These are phyloP conservation scores for Pythium phragmitis DNA, from an alignment of 352 stramenopile species.

Conservation along the genomic window DNA sequence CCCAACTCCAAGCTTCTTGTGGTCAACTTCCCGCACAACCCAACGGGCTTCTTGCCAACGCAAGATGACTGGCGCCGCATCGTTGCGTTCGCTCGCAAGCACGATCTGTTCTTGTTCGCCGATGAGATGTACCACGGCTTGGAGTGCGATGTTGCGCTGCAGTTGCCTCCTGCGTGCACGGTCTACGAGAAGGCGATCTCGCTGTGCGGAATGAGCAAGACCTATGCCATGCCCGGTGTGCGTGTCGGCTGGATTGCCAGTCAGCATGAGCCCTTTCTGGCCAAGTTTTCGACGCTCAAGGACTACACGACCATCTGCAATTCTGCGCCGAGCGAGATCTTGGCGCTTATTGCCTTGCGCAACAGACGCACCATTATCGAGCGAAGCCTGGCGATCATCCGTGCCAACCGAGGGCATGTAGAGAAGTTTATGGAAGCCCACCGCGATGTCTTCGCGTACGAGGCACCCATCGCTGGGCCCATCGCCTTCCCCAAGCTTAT, in stretches of 20 bases:
- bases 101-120: slow-evolving; percentile 52
- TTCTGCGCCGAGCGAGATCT: slow-evolving; percentile 51
- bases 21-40: slow-evolving; percentile 81
- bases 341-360: slow-evolving; percentile 55
- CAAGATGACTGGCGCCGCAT: slow-evolving; percentile 40
- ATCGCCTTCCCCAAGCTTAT: slow-evolving; percentile 42
- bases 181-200: slow-evolving; percentile 54
- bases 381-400: slow-evolving; percentile 35
- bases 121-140: slow-evolving; percentile 72
- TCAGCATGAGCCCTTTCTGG: slow-evolving; percentile 35
- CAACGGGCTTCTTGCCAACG: slow-evolving; percentile 47
- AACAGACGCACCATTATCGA: slow-evolving; percentile 30
- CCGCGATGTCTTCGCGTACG: slow-evolving; percentile 37
- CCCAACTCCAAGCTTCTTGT: slow-evolving; percentile 60
- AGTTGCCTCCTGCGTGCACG: slow-evolving; percentile 31
- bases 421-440: slow-evolving; percentile 39
- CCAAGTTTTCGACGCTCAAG: slow-evolving; percentile 45
- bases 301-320: slow-evolving; percentile 78
- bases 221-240: slow-evolving; percentile 45
- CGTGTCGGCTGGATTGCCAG: slow-evolving; percentile 61
- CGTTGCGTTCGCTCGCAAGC: slow-evolving; percentile 35
- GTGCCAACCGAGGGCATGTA: slow-evolving; percentile 22
- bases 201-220: slow-evolving; percentile 62
- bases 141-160: slow-evolving; percentile 28
- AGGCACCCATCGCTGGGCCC: slow-evolving; percentile 29